Evolutionary conservation across 148 eudicot genomes (phyloP).

Genomic region (Persicaria maculosa): DNA sequence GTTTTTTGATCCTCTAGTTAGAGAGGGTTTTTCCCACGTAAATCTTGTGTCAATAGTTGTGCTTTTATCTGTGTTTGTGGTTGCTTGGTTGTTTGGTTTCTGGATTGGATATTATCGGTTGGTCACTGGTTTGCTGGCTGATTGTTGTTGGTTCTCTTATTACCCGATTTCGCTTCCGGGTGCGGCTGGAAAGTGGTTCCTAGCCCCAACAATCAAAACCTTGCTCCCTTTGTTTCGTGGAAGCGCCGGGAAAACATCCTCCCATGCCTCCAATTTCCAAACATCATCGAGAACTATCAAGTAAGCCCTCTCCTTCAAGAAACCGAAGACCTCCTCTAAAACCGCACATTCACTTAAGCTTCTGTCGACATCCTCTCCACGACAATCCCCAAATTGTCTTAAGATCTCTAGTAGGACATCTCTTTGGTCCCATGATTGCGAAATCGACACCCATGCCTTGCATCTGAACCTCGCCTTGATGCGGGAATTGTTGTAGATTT

Average conservation of each 20-base stretch:
- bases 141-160: too few species aligned
- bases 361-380: background rate
- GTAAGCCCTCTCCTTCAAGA: slow-evolving; percentile 9
- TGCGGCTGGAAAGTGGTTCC: too few species aligned
- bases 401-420: slow-evolving; percentile 11
- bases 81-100: too few species aligned
- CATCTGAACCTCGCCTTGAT: slow-evolving; percentile 12
- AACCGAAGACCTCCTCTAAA: background rate
- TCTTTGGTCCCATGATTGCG: slow-evolving; percentile 4
- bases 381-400: slow-evolving; percentile 1
- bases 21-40: too few species aligned
- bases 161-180: too few species aligned
- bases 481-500: slow-evolving; percentile 1
- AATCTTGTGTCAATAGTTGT: too few species aligned
- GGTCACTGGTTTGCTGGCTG: too few species aligned
- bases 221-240: slow-evolving; percentile 10
- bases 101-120: too few species aligned
- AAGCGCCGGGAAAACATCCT: background rate
- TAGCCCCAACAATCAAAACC: too few species aligned
- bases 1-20: too few species aligned
- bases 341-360: background rate
- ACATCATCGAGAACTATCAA: slow-evolving; percentile 22
- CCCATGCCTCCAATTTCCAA: slow-evolving; percentile 13
- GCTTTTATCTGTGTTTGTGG: too few species aligned
- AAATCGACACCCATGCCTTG: slow-evolving; percentile 17